A percentile compares a stretch with the other conserved stretches of the same genome.
These are phyloP conservation scores for Phytophthora citrophthora DNA, from an alignment of 352 stramenopile genomes.

Conservation along the genomic window DNA sequence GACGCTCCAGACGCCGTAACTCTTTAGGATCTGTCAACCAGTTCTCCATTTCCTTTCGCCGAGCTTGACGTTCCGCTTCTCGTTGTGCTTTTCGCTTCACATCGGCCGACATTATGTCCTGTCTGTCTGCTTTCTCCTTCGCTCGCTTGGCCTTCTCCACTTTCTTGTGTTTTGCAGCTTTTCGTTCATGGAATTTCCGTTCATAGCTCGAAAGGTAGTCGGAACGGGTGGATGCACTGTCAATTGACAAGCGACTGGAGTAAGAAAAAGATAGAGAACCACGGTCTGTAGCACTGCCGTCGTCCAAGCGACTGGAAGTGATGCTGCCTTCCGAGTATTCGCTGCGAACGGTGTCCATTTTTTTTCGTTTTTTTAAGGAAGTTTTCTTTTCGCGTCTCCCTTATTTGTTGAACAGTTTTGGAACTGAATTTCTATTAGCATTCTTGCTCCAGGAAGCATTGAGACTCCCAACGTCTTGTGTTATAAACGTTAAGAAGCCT, in stretches of 20 bases:
- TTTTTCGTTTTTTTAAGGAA: neutral
- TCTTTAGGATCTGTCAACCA: slow-evolving; percentile 52
- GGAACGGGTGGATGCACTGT: slow-evolving; percentile 48
- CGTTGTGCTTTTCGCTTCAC: slow-evolving; percentile 51
- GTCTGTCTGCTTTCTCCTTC: slow-evolving; percentile 47
- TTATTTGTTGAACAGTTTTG: neutral
- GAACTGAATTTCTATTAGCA: neutral
- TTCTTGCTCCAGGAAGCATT: too few species aligned
- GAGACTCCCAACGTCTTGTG: neutral
- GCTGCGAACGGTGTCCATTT: slow-evolving; percentile 50
- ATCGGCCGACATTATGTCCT: slow-evolving; percentile 55
- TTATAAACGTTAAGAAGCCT: neutral
- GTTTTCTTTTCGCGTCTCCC: slow-evolving; percentile 16
- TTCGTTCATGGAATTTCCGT: slow-evolving; percentile 61
- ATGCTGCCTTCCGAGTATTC: slow-evolving; percentile 36
- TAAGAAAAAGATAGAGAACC: slow-evolving; percentile 49
- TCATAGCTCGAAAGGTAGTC: slow-evolving; percentile 64
- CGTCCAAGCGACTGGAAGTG: slow-evolving; percentile 32
- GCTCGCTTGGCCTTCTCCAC: slow-evolving; percentile 53
- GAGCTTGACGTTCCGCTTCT: slow-evolving; percentile 53
- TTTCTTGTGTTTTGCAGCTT: slow-evolving; percentile 61
- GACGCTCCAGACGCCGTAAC: slow-evolving; percentile 41
- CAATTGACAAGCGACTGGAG: slow-evolving; percentile 32
- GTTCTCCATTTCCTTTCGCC: slow-evolving; percentile 57
- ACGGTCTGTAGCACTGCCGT: slow-evolving; percentile 30